Evolutionary conservation across 1,284 basidiomycete genomes (phyloP), one percentile per base, ranked within the genome.

Genomic region (Amylostereum areolatum): DNA sequence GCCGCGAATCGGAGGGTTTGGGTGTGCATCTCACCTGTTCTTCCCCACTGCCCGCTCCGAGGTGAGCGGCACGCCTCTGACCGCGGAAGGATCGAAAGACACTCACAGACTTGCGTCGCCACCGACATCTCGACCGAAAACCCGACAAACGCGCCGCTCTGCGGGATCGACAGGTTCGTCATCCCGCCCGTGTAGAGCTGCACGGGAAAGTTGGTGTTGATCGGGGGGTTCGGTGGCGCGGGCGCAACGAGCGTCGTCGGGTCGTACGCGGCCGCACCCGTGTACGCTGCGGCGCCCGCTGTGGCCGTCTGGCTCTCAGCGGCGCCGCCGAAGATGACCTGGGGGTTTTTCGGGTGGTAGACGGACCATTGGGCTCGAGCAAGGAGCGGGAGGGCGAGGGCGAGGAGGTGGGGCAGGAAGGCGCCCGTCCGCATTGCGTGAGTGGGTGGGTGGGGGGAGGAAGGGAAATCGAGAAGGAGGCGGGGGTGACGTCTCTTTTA

Each of bases 51-150:
- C 18, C 18, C 18, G 18, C 18, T 18, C 18, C 18, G 18, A 18
- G 18, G 18, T 18, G 18, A 18, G 18, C 18, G 24, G n/a, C 18
- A 44, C 5, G 36, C 25, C 33, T 33, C 43, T 10, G 9, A 49
- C 5, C 45, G 9, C 12, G 35, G 10, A 18, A 48, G 29, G 9
- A 40, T 2, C 7, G 30, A 46, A n/a, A 27, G 24, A 45, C 33
- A 66, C 68, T 42, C 51, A 71, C 69, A 53, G 31, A 74, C 52
- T 29, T 65, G 63, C 45, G 65, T 63, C 1, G 69, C 69, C 11
- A 77, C 68, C 40, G 72, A 74, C 57, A 77, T 60, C 58, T 78
- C 75, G 42, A 78, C 65, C 1, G 71, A 73, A 55, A 77, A 72
- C 8, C 76, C 76, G 9, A 74, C 57, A 50, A 77, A 76, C 52